Evolutionary conservation across 129 eudicot species (phyloP).

Genomic region (Flaveria sonorensis): DNA sequence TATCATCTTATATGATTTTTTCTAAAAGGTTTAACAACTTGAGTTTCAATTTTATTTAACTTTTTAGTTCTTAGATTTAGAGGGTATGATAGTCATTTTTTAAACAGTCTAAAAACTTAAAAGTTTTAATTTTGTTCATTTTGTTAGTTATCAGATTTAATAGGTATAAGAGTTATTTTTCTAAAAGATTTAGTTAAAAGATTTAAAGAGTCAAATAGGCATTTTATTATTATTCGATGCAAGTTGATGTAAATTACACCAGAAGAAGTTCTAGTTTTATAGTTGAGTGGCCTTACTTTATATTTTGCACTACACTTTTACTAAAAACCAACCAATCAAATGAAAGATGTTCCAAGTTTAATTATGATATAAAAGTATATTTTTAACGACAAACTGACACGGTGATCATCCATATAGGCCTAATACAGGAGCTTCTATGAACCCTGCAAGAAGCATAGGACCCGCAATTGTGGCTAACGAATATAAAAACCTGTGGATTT

Average conservation of each 20-base stretch:
- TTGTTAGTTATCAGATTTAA: neutral
- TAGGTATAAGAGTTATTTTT: neutral
- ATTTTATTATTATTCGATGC: neutral
- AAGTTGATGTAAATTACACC: too few relatives aligned
- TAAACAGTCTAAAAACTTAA: too few relatives aligned
- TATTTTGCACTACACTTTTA: neutral
- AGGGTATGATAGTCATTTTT: neutral
- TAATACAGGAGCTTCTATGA: conserved; percentile 71
- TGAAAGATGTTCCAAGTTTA: too few relatives aligned
- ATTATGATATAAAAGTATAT: neutral
- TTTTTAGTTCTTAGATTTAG: too few relatives aligned
- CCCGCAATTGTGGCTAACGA: conserved; percentile 58
- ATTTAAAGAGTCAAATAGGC: neutral
- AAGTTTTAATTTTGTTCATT: too few relatives aligned
- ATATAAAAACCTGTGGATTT: conserved; percentile 56
- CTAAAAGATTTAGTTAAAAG: too few relatives aligned
- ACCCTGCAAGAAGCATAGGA: conserved; percentile 75
- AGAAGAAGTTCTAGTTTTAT: too few relatives aligned
- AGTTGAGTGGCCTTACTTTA: too few relatives aligned
- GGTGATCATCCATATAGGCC: conserved; percentile 41
- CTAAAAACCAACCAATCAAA: too few relatives aligned
- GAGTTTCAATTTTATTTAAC: too few relatives aligned
- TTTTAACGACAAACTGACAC: neutral
- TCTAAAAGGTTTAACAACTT: too few relatives aligned
- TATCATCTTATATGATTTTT: neutral